These are phyloP conservation scores for Colletotrichum destructivum DNA, from an alignment of 2,329 filamentous ascomycete genomes.

Conservation along the genomic window DNA sequence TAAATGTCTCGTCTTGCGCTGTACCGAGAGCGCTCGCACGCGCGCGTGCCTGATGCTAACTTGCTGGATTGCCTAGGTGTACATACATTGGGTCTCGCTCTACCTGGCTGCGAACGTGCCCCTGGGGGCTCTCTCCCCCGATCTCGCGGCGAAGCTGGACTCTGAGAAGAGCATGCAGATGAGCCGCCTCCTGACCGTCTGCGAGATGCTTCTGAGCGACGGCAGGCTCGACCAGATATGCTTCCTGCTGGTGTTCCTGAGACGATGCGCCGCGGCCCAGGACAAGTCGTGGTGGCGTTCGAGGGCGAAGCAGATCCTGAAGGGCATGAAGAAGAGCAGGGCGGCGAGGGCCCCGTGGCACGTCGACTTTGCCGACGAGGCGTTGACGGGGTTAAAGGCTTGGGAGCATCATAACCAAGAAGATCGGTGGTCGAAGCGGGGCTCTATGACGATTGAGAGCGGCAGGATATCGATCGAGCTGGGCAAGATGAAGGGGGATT, in stretches of 20 bases:
- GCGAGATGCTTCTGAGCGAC: conserved; percentile 41
- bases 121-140: background rate
- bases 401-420: background rate
- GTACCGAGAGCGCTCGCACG: too few relatives aligned
- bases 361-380: conserved; percentile 29
- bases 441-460: background rate
- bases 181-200: conserved; percentile 38
- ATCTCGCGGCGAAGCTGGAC: conserved; percentile 17
- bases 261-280: conserved; percentile 22
- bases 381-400: background rate
- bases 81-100: conserved; percentile 33
- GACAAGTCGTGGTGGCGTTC: conserved; percentile 33
- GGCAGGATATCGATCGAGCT: background rate
- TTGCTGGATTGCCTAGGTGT: background rate
- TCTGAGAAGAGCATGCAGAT: conserved; percentile 33
- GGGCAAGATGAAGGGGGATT: conserved; percentile 22
- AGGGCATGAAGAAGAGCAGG: conserved; percentile 35
- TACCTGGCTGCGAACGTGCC: conserved; percentile 38
- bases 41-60: background rate
- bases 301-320: conserved; percentile 29
- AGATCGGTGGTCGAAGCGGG: conserved; percentile 11
- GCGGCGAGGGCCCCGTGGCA: conserved; percentile 33
- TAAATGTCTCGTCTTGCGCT: background rate
- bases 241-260: conserved; percentile 38
- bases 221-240: conserved; percentile 40